phyloP scores from a whole-genome alignment of 75 land plant species.

The Ceratopteris richardii region DNA sequence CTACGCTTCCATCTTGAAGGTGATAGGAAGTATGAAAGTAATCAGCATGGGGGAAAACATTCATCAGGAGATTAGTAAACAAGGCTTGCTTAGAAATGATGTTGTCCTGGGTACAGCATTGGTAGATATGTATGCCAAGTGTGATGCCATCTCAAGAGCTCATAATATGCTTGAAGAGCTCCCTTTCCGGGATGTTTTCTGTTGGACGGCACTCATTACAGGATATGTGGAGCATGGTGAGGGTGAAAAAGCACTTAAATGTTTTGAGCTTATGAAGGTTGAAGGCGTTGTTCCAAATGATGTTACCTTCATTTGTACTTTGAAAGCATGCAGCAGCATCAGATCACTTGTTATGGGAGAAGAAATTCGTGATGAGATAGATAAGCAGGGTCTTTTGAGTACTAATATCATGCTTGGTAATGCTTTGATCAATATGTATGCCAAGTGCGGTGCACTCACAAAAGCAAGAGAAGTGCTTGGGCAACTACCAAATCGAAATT shows the following conservation, averaged over 20 bases:
- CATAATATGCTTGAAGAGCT: neutral
- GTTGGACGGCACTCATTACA: constrained; percentile 9
- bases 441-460: neutral
- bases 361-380: neutral
- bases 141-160: constrained; percentile 1
- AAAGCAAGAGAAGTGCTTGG: neutral
- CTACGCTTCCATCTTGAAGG: neutral
- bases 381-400: neutral
- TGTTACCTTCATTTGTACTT: neutral
- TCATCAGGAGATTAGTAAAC: neutral
- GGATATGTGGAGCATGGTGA: constrained; percentile 8
- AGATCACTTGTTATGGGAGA: neutral
- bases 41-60: neutral
- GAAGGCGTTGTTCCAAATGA: constrained; percentile 6
- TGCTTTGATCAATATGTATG: constrained; percentile 2
- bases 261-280: neutral
- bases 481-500: neutral
- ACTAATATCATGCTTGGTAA: neutral
- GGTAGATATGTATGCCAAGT: constrained; percentile 5
- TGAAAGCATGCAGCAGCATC: constrained; percentile 1
- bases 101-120: neutral
- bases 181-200: neutral
- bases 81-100: neutral
- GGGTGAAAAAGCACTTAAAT: constrained; percentile 1
- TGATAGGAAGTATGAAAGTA: neutral